These are phyloP conservation scores for Wickerhamomyces strasburgensis DNA, from an alignment of 805 yeast species.

Conservation along the genomic window DNA sequence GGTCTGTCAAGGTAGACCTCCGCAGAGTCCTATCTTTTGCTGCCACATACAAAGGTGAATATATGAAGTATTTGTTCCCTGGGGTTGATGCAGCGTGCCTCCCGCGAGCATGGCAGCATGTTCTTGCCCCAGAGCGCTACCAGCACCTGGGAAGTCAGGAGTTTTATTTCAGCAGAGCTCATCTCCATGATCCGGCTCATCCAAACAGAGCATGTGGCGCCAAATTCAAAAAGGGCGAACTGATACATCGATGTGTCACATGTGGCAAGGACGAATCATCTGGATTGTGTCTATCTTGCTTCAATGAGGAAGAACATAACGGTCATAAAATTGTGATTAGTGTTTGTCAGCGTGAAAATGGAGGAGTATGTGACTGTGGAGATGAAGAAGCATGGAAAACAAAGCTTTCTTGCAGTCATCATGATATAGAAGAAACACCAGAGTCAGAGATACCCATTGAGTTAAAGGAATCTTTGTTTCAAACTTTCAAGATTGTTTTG, in stretches of 20 bases:
- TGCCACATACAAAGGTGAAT: conserved; percentile 38
- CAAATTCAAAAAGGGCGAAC: conserved; percentile 72
- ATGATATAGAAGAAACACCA: conserved; percentile 22
- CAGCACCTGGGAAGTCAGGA: conserved; percentile 20
- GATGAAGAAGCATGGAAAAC: conserved; percentile 79
- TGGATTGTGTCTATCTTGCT: conserved; percentile 77
- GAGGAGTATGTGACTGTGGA: conserved; percentile 71
- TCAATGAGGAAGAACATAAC: conserved; percentile 57
- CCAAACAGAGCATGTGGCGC: conserved; percentile 68
- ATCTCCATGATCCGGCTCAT: conserved; percentile 36
- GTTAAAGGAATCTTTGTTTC: conserved; percentile 32
- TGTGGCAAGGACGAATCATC: conserved; percentile 81
- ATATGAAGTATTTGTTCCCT: conserved; percentile 36
- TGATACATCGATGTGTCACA: conserved; percentile 70
- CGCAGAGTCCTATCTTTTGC: conserved; percentile 40
- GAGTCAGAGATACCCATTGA: conserved; percentile 36
- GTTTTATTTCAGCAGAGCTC: conserved; percentile 15
- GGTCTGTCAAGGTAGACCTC: conserved; percentile 28
- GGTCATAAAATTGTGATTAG: conserved; percentile 68
- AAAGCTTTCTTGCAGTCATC: conserved; percentile 45
- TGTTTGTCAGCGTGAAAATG: conserved; percentile 58
- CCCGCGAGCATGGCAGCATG: conserved; percentile 23
- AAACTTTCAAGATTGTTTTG: conserved; percentile 42
- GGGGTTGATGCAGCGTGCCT: conserved; percentile 17
- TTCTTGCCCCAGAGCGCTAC: conserved; percentile 20